phyloP scores from a whole-genome alignment of 169 alveolate genomes.

The Perkinsus marinus region DNA sequence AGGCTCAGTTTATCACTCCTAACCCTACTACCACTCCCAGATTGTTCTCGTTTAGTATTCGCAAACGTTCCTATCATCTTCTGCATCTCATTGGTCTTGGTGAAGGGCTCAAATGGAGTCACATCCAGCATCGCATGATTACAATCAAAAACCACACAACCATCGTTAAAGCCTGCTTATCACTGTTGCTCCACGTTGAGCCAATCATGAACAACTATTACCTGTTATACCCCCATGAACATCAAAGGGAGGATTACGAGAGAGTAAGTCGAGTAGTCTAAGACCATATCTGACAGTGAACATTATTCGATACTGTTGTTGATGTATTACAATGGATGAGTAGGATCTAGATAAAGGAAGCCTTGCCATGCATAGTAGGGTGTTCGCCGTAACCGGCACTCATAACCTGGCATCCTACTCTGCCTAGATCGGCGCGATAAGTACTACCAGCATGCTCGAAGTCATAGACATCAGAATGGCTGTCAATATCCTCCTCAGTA shows the following conservation, averaged over 20 bases:
- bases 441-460: not conserved
- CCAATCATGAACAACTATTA: too few relatives aligned
- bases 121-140: not conserved
- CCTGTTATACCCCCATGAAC: not conserved
- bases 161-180: not conserved
- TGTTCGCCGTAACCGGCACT: not conserved
- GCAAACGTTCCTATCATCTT: not conserved
- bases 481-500: not conserved
- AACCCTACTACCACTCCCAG: not conserved
- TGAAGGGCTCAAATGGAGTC: not conserved
- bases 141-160: not conserved
- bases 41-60: not conserved
- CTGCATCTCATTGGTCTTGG: not conserved
- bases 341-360: not conserved
- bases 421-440: too few relatives aligned
- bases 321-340: not conserved
- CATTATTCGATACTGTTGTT: not conserved
- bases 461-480: not conserved
- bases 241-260: not conserved
- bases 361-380: not conserved
- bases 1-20: not conserved
- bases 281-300: not conserved
- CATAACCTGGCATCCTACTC: not conserved
- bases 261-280: not conserved
- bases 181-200: too few relatives aligned